Evolutionary conservation across 1,139 yeast species (phyloP).

Genomic region (Magnusiomyces tetraspermus): DNA sequence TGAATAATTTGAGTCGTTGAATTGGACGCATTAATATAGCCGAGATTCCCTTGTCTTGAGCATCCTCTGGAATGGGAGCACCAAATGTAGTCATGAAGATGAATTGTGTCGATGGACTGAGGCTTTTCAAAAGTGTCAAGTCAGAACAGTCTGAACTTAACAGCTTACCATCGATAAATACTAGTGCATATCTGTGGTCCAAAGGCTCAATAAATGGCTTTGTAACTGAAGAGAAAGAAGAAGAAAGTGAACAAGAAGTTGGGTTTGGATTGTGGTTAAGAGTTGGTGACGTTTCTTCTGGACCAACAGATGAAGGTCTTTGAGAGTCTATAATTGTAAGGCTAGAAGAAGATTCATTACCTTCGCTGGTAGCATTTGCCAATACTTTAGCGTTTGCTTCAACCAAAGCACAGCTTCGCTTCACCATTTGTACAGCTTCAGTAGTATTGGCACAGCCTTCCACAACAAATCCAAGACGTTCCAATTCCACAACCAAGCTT

Average conservation of each 20-base stretch:
- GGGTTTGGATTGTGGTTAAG: neutral
- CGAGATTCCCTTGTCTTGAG: constrained; percentile 22
- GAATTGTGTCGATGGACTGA: constrained; percentile 20
- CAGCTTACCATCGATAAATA: constrained; percentile 24
- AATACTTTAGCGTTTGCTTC: neutral
- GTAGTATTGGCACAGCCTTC: constrained; percentile 18
- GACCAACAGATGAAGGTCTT: constrained; percentile 2
- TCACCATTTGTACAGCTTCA: neutral
- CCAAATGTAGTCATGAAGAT: constrained; percentile 26
- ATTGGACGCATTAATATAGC: constrained; percentile 25
- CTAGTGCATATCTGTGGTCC: constrained; percentile 18
- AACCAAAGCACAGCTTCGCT: neutral
- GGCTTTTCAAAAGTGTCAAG: constrained; percentile 15
- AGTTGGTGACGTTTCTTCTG: neutral
- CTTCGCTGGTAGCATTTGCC: no score
- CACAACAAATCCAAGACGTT: constrained; percentile 34
- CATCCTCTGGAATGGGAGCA: constrained; percentile 21
- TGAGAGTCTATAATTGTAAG: neutral
- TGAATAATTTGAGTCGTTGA: constrained; percentile 20
- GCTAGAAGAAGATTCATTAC: neutral
- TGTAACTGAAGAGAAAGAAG: neutral
- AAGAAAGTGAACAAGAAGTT: neutral
- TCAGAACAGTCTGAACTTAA: constrained; percentile 18
- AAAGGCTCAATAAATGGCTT: constrained; percentile 7
- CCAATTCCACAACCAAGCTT: constrained; percentile 32